Conservation (phyloP, 1,284 basidiomycete species). For the Pseudozyma sp. region DNA sequence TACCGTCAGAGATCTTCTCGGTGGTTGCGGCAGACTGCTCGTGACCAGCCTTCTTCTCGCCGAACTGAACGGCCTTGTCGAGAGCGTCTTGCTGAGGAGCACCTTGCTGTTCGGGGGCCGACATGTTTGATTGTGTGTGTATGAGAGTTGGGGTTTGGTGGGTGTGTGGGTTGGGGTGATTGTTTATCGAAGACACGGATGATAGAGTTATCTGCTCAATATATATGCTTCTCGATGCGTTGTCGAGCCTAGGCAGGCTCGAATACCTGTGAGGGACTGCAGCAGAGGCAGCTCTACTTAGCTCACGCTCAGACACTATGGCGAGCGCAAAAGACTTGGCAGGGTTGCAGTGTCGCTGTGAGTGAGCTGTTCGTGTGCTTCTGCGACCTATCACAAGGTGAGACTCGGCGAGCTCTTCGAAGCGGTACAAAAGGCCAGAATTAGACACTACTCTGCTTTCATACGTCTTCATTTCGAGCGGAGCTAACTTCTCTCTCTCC, state of each 20-base stretch:
- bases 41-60: constrained; percentile 49
- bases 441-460: constrained; percentile 4
- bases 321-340: no score
- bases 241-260: background rate
- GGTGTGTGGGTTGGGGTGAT: constrained; percentile 1
- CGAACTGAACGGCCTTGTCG: constrained; percentile 53
- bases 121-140: constrained; percentile 19
- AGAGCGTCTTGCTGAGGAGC: constrained; percentile 55
- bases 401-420: no score
- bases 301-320: no score
- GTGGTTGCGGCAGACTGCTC: constrained; percentile 43
- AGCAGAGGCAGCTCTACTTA: constrained; percentile 1
- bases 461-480: background rate
- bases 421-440: background rate
- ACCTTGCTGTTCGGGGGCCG: constrained; percentile 36
- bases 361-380: background rate
- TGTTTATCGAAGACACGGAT: background rate
- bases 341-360: background rate
- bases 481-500: no score
- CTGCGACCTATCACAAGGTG: no score
- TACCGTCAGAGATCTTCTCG: constrained; percentile 62
- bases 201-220: background rate
- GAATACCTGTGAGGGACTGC: background rate
- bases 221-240: background rate
- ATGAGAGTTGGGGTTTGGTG: background rate